Conservation (phyloP, 768 basidiomycete species). For the Serendipita vermifera region DNA sequence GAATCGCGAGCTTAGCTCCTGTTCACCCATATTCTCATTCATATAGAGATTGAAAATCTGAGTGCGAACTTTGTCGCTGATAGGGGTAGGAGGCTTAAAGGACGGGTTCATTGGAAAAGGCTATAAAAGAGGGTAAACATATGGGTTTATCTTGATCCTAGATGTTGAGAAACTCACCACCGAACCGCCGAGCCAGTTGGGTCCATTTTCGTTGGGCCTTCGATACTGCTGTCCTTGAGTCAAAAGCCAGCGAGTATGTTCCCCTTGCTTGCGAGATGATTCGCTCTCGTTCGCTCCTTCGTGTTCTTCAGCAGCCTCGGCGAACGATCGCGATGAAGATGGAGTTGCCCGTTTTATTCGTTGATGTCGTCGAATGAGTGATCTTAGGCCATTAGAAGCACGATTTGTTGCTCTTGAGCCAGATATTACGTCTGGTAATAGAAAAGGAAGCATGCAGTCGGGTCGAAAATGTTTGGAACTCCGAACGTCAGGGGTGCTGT, state of each 20-base stretch:
- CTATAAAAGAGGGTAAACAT: constrained; percentile 28
- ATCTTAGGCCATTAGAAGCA: too few relatives aligned
- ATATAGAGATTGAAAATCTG: constrained; percentile 50
- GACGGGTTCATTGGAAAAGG: constrained; percentile 79
- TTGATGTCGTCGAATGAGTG: too few relatives aligned
- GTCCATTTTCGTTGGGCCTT: constrained; percentile 29
- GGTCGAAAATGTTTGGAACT: too few relatives aligned
- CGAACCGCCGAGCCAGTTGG: constrained; percentile 49
- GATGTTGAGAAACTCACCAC: constrained; percentile 35
- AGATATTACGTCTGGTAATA: too few relatives aligned
- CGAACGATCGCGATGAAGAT: background rate
- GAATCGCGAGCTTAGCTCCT: constrained; percentile 46
- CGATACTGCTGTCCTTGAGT: constrained; percentile 32
- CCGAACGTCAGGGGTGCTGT: too few relatives aligned
- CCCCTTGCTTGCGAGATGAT: background rate
- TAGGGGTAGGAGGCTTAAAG: constrained; percentile 66
- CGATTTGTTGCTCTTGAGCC: too few relatives aligned
- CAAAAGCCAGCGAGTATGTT: constrained; percentile 27
- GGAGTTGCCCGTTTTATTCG: too few relatives aligned
- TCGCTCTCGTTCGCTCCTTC: constrained; percentile 20
- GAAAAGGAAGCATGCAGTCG: too few relatives aligned
- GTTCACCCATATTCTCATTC: constrained; percentile 36
- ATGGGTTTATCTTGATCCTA: constrained; percentile 12
- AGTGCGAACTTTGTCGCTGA: constrained; percentile 47
- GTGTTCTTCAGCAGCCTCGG: constrained; percentile 13